Evolutionary conservation across 164 flowering plant genomes (phyloP), one percentile per base, ranked within the genome.

Genomic region (Berberis thunbergii): DNA sequence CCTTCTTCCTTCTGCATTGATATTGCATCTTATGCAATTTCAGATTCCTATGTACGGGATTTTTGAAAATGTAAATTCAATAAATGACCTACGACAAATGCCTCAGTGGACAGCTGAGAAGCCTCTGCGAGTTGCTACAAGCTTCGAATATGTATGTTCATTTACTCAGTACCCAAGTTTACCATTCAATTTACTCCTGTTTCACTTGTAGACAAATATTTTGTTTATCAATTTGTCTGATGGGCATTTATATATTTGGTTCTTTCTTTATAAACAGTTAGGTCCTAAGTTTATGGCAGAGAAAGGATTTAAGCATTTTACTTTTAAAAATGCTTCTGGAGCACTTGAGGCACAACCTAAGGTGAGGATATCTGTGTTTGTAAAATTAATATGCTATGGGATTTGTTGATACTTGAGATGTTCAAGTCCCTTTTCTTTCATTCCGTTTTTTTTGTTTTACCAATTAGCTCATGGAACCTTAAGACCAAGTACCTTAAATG

Each of bases 311-410:
- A 74, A 86, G 70, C 81, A 87, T 74, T 95, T 94, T 40, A 69
- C 75, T 3, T 91, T 94, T 77, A 91, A 97, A 39, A 89, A 91
- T 68, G 97, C 97, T 69, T 96, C 89, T 85, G 99, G 99, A 65
- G 99, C 97, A 63, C 65, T 94, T 58, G 99, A 91, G 78, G 97
- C 99, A 70, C 91, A 96, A 71, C 99, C 99, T 44, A 96, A 96
- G 72, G 99, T 94, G 71, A 84, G 86, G 55, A 46, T 10, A 39
- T 44, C 43, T 46, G 57, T 45, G n/a, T 59, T 40, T 26, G 7
- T 50, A 10, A 44, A 4, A 3, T 43, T 41, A 26, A 26, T 26
- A 26, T 26, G 26, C 26, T 26, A 26, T 26, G 26, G 26, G 26
- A 26, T 26, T 26, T 26, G 26, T 26, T 26, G 26, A 26, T 26